A percentile compares a stretch with the other conserved stretches of the same genome.
Evolutionary conservation across 495 filamentous ascomycete genomes (phyloP).

Genomic region (Penicillium egyptiacum): DNA sequence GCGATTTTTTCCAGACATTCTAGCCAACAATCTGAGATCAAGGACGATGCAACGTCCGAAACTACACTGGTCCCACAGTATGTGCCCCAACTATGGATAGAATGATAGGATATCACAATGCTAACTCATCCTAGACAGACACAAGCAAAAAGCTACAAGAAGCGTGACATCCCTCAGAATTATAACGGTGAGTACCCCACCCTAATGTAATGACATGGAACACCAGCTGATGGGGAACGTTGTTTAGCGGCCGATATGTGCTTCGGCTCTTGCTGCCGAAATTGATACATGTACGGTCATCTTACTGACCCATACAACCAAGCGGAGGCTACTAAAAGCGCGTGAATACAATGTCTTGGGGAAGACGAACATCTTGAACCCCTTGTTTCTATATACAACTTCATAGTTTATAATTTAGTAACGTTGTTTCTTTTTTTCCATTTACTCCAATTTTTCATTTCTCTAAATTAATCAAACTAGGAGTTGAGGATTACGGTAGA

Average conservation of each 20-base stretch:
- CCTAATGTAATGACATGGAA: background rate
- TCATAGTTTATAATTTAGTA: background rate
- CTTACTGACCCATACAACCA: background rate
- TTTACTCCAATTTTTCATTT: background rate
- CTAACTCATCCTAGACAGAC: background rate
- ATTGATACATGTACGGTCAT: background rate
- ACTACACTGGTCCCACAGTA: slow-evolving; percentile 15
- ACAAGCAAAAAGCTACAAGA: background rate
- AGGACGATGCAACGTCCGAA: slow-evolving; percentile 16
- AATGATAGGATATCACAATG: background rate
- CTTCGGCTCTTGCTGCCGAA: slow-evolving; percentile 27
- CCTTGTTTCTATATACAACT: background rate
- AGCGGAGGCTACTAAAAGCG: background rate
- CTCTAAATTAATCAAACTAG: too few relatives aligned
- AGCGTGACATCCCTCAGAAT: background rate
- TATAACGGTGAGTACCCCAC: slow-evolving; percentile 2
- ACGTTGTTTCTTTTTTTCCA: background rate
- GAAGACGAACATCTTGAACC: background rate
- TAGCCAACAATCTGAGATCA: background rate
- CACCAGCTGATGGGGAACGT: background rate
- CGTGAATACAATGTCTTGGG: background rate
- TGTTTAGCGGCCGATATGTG: slow-evolving; percentile 24
- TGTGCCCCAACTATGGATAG: background rate
- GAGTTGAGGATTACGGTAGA: too few relatives aligned
- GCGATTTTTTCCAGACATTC: slow-evolving; percentile 3